phyloP scores from a whole-genome alignment of 2,329 filamentous ascomycete genomes.

The Phaeosphaeria sp. region DNA sequence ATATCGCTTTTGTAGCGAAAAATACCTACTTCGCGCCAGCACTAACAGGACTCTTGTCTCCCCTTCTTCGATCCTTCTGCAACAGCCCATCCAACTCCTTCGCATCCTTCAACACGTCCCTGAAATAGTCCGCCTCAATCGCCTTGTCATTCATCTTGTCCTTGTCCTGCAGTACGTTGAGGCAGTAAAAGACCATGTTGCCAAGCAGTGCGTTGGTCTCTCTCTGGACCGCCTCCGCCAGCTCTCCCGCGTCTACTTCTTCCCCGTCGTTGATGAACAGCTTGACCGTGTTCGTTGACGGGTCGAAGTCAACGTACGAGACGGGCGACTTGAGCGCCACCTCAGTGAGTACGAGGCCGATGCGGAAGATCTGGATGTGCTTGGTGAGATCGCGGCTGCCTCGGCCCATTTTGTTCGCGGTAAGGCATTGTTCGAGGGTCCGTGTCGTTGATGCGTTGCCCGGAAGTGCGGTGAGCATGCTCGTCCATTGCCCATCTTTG shows the following conservation, averaged over 20 bases:
- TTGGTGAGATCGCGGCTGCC: slow-evolving; percentile 21
- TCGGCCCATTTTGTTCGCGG: slow-evolving; percentile 8
- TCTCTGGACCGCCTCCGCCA: slow-evolving; percentile 31
- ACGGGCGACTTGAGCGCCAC: slow-evolving; percentile 27
- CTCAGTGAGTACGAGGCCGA: slow-evolving; percentile 34
- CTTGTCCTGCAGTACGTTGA: slow-evolving; percentile 24
- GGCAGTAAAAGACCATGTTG: slow-evolving; percentile 33
- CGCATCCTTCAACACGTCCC: slow-evolving; percentile 26
- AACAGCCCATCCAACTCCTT: slow-evolving; percentile 26
- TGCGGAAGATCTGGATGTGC: slow-evolving; percentile 35
- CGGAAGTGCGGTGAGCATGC: slow-evolving; percentile 29
- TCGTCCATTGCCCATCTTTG: slow-evolving; percentile 25
- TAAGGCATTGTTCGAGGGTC: slow-evolving; percentile 19
- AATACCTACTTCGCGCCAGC: background rate
- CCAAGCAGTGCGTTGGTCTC: slow-evolving; percentile 26
- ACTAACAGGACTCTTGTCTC: slow-evolving; percentile 10
- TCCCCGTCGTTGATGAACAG: slow-evolving; percentile 22
- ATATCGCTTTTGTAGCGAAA: too few relatives aligned
- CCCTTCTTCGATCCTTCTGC: slow-evolving; percentile 11
- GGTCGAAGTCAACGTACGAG: slow-evolving; percentile 23
- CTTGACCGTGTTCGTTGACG: slow-evolving; percentile 9
- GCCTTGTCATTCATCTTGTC: slow-evolving; percentile 21
- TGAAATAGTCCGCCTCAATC: slow-evolving; percentile 28
- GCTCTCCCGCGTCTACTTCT: slow-evolving; percentile 20
- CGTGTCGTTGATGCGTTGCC: slow-evolving; percentile 19